Conservation (phyloP, 2,329 filamentous ascomycete species). For the Verticillium albo-atrum region DNA sequence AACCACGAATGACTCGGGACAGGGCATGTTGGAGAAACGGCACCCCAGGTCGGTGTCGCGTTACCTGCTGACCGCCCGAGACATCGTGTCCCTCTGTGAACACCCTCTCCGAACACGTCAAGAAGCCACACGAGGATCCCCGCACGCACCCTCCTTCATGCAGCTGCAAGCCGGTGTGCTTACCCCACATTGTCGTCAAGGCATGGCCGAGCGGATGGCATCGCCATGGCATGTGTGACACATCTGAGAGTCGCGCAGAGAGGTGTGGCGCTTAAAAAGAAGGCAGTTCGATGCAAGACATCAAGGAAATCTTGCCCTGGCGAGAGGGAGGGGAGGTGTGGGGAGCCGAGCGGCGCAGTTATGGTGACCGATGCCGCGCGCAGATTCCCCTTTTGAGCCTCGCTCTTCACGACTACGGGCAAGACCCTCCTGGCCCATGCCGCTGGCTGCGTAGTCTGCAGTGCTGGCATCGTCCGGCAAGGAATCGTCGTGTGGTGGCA, state of each 20-base stretch:
- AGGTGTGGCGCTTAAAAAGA: not conserved
- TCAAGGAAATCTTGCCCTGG: not conserved
- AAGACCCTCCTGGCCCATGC: not conserved
- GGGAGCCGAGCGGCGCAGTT: not conserved
- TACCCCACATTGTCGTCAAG: not conserved
- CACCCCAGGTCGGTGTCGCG: not conserved
- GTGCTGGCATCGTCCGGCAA: not conserved
- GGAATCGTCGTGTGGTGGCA: not conserved
- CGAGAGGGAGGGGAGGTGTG: too few species aligned
- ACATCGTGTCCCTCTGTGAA: not conserved
- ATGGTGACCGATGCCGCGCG: not conserved
- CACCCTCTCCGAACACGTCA: not conserved
- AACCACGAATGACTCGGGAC: not conserved
- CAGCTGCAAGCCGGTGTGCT: not conserved
- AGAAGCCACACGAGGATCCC: not conserved
- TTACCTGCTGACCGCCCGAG: not conserved
- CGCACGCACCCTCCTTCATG: not conserved
- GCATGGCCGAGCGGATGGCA: not conserved
- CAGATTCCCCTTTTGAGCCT: not conserved
- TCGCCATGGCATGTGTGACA: not conserved
- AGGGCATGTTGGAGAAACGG: not conserved
- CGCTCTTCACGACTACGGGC: not conserved
- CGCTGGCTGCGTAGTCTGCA: not conserved
- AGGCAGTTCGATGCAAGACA: conserved; percentile 1
- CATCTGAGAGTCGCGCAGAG: not conserved